Base-by-base conservation (phyloP, 148 eudicot species). In the Dysphania ambrosioides region DNA sequence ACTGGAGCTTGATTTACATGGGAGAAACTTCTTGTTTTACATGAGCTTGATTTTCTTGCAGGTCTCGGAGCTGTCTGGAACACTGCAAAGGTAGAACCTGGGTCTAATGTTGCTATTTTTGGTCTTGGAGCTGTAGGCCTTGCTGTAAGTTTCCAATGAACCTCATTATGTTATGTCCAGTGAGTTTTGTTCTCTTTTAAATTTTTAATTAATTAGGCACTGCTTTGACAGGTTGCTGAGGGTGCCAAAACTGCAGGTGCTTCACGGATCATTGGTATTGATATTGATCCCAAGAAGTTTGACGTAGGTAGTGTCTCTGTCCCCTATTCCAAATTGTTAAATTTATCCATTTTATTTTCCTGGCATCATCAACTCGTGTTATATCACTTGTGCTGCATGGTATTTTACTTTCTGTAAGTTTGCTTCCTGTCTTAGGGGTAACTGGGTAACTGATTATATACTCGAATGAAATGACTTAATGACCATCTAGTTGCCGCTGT, bases 61-160 rank as follows among this genome's bases (percentile, higher is more conserved):
- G 99, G 98, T 74, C 98, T 94, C 76, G 98, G 98, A 83, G 98
- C 97, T 77, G 98, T 94, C 70, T 91, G 98, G 99, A 96, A 96
- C 89, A 89, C 99, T 67, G 99, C 99, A 72, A 92, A 96, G 82
- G 99, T 96, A 27, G 99, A 96, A 83, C 81, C 94, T 47, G 97
- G 97, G 74, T 92, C 99, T 57, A 92, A 76, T 80, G 99, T 96
- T 84, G 99, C 99, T 84, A 69, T 96, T 78, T 96, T 96, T 92
- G 99, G 99, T 41, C 93, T 96, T 75, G 99, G 99, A 78, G 92
- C 97, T 70, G 94, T 96, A 29, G 99, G 97, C 75, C 94, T 96
- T 82, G 99, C 97, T 34, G 99, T 96, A 79, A 81, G 92, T 85
- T 78, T 56, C 75, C 35, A 7, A 31, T 51, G 60, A 58, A 67